These are phyloP conservation scores for Termitomyces bulborhizus DNA, from an alignment of 768 basidiomycete genomes.

Conservation along the genomic window DNA sequence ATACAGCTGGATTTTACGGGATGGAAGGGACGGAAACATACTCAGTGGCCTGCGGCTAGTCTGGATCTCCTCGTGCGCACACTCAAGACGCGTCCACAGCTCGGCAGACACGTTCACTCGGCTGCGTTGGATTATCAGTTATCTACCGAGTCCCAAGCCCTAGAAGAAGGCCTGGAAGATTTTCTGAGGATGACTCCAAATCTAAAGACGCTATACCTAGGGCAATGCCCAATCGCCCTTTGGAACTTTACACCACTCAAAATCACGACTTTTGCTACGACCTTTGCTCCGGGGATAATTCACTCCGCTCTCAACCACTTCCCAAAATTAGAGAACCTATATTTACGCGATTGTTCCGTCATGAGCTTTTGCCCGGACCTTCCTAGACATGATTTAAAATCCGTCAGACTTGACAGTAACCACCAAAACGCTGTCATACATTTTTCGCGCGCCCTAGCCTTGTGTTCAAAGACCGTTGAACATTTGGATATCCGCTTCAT, in stretches of 20 bases:
- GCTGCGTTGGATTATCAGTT: constrained; percentile 22
- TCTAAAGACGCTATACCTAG: constrained; percentile 19
- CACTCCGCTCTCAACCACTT: constrained; percentile 19
- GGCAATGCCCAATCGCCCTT: constrained; percentile 22
- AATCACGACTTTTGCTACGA: constrained; percentile 20
- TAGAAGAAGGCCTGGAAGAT: constrained; percentile 18
- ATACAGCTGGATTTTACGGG: constrained; percentile 23
- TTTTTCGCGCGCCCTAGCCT: constrained; percentile 16
- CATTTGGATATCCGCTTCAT: constrained; percentile 23
- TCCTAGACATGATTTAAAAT: constrained; percentile 17
- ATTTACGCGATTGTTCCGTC: constrained; percentile 22
- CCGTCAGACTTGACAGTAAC: constrained; percentile 21
- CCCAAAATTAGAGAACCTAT: constrained; percentile 17
- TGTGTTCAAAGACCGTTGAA: constrained; percentile 17
- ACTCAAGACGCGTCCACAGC: constrained; percentile 18
- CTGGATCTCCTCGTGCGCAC: constrained; percentile 21
- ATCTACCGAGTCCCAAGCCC: constrained; percentile 13
- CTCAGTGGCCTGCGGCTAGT: constrained; percentile 21
- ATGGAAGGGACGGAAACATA: constrained; percentile 25
- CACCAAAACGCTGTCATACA: constrained; percentile 20
- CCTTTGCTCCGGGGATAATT: constrained; percentile 22
- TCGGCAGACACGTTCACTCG: constrained; percentile 15
- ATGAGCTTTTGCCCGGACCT: constrained; percentile 17
- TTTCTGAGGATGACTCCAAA: constrained; percentile 19
- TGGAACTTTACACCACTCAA: constrained; percentile 19